These are phyloP conservation scores for Ceratocystis colombiana DNA, from an alignment of 2,329 filamentous ascomycete genomes.

Conservation along the genomic window DNA sequence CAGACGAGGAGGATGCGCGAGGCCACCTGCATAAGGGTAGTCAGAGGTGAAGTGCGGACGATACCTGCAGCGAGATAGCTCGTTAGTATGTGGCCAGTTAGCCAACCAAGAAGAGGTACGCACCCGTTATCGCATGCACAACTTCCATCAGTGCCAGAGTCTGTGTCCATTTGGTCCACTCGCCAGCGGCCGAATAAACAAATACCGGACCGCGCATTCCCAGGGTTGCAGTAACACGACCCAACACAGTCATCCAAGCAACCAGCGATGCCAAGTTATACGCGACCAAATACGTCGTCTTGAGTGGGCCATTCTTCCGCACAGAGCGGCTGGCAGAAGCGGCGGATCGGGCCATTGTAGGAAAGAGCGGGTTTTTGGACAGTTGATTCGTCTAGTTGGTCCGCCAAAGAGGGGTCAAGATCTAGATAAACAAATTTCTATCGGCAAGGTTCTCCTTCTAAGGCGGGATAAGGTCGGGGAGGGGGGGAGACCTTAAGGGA, in stretches of 20 bases:
- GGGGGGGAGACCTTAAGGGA: not conserved
- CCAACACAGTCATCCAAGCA: constrained; percentile 69
- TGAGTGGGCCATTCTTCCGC: constrained; percentile 32
- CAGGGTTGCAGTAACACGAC: constrained; percentile 51
- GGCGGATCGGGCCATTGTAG: constrained; percentile 14
- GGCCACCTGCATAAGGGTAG: constrained; percentile 82
- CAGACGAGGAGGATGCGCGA: constrained; percentile 83
- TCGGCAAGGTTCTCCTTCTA: not conserved
- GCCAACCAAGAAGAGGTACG: constrained; percentile 27
- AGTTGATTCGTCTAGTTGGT: not conserved
- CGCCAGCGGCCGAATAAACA: constrained; percentile 53
- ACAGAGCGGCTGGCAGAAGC: constrained; percentile 27
- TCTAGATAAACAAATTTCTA: not conserved
- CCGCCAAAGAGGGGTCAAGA: not conserved
- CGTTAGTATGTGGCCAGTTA: not conserved
- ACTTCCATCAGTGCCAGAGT: constrained; percentile 75
- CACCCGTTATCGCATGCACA: constrained; percentile 67
- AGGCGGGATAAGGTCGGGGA: not conserved
- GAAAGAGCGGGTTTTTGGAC: not conserved
- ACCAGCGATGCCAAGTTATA: constrained; percentile 75
- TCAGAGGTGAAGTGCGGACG: constrained; percentile 74
- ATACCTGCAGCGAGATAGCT: constrained; percentile 46
- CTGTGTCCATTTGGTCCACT: constrained; percentile 70
- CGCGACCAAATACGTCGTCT: constrained; percentile 62
- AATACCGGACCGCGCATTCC: constrained; percentile 44